phyloP scores from a whole-genome alignment of 768 basidiomycete species.

The Trametes punicea region DNA sequence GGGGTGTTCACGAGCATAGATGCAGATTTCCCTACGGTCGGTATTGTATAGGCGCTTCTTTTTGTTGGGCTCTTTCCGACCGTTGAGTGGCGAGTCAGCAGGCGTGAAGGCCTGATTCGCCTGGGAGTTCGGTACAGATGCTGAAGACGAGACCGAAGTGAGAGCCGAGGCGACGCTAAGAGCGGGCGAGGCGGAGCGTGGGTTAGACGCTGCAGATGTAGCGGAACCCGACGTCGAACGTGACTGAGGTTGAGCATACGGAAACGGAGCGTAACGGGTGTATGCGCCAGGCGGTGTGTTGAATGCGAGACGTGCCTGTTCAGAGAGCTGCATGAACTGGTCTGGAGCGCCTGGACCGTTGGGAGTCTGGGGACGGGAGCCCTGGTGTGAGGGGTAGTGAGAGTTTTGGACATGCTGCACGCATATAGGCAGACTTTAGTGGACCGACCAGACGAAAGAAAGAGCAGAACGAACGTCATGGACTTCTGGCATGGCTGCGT shows the following conservation, averaged over 20 bases:
- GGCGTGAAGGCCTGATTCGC: constrained; percentile 4
- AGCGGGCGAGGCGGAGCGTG: constrained; percentile 60
- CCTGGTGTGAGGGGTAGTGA: constrained; percentile 13
- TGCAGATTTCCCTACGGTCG: constrained; percentile 74
- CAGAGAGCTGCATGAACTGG: constrained; percentile 3
- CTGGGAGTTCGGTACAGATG: constrained; percentile 32
- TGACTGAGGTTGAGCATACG: constrained; percentile 23
- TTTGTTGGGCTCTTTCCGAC: constrained; percentile 44
- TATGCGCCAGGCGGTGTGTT: background rate
- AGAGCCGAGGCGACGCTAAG: constrained; percentile 52
- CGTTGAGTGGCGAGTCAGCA: constrained; percentile 20
- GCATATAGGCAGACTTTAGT: constrained; percentile 15
- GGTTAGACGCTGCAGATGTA: constrained; percentile 38
- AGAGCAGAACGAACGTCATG: constrained; percentile 9
- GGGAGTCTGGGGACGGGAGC: constrained; percentile 17
- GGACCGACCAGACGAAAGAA: background rate
- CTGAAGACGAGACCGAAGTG: constrained; percentile 48
- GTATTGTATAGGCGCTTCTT: constrained; percentile 74
- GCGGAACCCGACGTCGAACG: constrained; percentile 47
- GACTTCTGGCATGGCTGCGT: constrained; percentile 1
- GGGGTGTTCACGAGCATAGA: constrained; percentile 60
- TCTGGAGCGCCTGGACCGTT: background rate
- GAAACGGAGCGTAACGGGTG: background rate
- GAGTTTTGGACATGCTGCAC: constrained; percentile 6
- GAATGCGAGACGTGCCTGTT: background rate